phyloP scores from a whole-genome alignment of 202 grass and related monocot genomes.

The Setaria viridis region DNA sequence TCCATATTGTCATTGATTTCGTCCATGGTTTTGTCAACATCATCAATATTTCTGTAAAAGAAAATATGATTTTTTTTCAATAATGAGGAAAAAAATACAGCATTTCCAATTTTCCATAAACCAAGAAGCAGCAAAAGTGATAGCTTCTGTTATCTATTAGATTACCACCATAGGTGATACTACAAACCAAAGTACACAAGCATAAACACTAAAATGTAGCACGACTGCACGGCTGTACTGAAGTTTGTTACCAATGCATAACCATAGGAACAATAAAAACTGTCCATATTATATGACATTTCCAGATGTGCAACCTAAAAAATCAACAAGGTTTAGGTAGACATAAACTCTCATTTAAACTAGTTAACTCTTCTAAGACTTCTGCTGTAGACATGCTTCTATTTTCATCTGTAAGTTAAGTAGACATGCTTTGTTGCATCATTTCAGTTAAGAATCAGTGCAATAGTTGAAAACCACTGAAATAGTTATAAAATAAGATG shows the following conservation, averaged over 20 bases:
- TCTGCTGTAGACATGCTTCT: slow-evolving; percentile 6
- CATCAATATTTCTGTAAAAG: slow-evolving; percentile 83
- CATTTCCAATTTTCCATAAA: not conserved
- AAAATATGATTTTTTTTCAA: slow-evolving; percentile 1
- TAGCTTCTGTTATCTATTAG: slow-evolving; percentile 5
- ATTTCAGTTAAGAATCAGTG: slow-evolving; percentile 3
- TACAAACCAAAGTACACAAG: not conserved
- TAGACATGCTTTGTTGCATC: slow-evolving; percentile 21
- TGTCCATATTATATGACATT: not conserved
- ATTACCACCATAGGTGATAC: not conserved
- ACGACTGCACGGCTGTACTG: not conserved
- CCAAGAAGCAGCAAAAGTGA: not conserved
- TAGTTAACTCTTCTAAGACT: slow-evolving; percentile 8
- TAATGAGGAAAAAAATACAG: slow-evolving; percentile 32
- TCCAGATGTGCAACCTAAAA: not conserved
- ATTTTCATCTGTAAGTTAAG: slow-evolving; percentile 18
- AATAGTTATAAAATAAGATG: slow-evolving; percentile 1
- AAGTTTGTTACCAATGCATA: slow-evolving; percentile 4
- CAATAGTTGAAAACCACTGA: not conserved
- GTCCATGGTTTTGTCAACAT: slow-evolving; percentile 94
- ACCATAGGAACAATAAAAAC: not conserved
- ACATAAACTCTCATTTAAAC: slow-evolving; percentile 16
- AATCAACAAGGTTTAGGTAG: slow-evolving; percentile 2
- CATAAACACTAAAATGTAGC: not conserved
- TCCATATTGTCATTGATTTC: slow-evolving; percentile 97